Evolutionary conservation across 441 rosid species (phyloP).

Genomic region (Adansonia grandidieri): DNA sequence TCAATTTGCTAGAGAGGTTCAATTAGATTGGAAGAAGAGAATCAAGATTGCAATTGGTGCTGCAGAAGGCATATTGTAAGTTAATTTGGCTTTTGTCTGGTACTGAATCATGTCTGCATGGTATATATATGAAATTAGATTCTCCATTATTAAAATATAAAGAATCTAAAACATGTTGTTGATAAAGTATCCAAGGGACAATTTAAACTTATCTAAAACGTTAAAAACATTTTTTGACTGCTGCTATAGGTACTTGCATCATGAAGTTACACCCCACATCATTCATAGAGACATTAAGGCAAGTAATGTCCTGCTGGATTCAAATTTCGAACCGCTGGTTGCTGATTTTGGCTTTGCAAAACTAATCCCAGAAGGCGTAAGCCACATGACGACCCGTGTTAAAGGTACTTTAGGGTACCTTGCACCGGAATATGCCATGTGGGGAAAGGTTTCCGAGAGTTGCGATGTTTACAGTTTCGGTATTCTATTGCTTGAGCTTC

Average conservation of each 20-base stretch:
- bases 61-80: slow-evolving; percentile 49
- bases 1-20: slow-evolving; percentile 38
- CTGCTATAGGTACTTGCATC: slow-evolving; percentile 48
- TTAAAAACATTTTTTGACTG: slow-evolving; percentile 1
- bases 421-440: slow-evolving; percentile 64
- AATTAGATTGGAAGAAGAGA: slow-evolving; percentile 47
- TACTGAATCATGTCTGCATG: background rate
- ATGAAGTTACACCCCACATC: slow-evolving; percentile 53
- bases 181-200: background rate
- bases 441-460: slow-evolving; percentile 61
- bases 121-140: background rate
- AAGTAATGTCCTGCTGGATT: slow-evolving; percentile 59
- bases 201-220: background rate
- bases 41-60: slow-evolving; percentile 47
- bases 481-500: slow-evolving; percentile 57
- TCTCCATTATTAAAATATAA: background rate
- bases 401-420: slow-evolving; percentile 59
- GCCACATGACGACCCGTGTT: slow-evolving; percentile 57
- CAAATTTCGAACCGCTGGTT: slow-evolving; percentile 54
- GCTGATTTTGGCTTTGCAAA: slow-evolving; percentile 72
- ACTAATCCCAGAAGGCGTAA: slow-evolving; percentile 58
- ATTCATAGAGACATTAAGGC: slow-evolving; percentile 73
- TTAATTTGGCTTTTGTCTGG: background rate
- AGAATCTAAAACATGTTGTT: background rate
- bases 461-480: slow-evolving; percentile 71